Evolutionary conservation across 129 eudicot species (phyloP).

Genomic region (Pittosporum tobira): DNA sequence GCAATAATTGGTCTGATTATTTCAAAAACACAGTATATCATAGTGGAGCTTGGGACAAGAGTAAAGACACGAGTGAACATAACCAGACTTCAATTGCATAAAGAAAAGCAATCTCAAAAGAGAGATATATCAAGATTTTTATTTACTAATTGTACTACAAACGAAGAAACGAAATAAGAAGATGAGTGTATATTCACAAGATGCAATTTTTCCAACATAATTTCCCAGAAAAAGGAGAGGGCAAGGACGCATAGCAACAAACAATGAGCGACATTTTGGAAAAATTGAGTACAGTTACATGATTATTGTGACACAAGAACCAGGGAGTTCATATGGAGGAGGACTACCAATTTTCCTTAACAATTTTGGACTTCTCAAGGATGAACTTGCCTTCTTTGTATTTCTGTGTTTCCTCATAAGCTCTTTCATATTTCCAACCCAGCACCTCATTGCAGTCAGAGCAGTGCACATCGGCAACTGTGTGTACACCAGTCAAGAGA

Average conservation of each 20-base stretch:
- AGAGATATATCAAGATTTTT: too few species aligned
- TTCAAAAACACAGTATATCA: too few species aligned
- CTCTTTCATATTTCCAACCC: conserved; percentile 35
- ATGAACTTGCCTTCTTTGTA: conserved; percentile 35
- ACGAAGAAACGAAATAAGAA: too few species aligned
- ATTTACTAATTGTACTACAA: too few species aligned
- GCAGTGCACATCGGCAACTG: conserved; percentile 38
- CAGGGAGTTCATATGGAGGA: conserved; percentile 1
- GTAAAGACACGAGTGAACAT: too few species aligned
- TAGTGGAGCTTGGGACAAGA: too few species aligned
- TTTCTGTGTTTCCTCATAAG: conserved; percentile 30
- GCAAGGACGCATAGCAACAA: conserved; percentile 4
- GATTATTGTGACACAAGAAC: background rate
- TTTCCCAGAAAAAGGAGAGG: background rate
- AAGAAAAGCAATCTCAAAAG: too few species aligned
- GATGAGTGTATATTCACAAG: too few species aligned
- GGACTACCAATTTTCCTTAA: conserved; percentile 32
- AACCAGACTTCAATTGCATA: too few species aligned
- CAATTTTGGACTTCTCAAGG: conserved; percentile 28
- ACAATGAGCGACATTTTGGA: conserved; percentile 15
- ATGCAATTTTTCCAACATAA: background rate
- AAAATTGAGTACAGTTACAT: conserved; percentile 8
- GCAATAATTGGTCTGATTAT: too few species aligned
- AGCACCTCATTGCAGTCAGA: conserved; percentile 32
- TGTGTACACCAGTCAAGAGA: conserved; percentile 38